Base-by-base conservation (phyloP, 495 filamentous ascomycete species). In the Xylaria intraflava region DNA sequence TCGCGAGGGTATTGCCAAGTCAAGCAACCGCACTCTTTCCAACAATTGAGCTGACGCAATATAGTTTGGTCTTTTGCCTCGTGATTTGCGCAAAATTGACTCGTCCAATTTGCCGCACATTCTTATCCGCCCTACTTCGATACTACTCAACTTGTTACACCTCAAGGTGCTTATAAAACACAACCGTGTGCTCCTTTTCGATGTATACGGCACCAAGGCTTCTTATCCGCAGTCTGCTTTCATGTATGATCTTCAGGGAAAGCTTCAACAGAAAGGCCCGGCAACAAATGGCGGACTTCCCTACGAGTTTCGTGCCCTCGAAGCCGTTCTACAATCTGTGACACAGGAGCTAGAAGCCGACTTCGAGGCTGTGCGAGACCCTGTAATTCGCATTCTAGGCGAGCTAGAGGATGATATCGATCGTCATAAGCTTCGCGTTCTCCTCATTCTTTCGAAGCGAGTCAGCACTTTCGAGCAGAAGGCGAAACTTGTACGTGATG, bases 101-200 rank as follows among this genome's bases (percentile, higher is more conserved):
- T 95, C 90, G n/a, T 95, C 89, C 46, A 86, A 95, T 56, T 81
- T 98, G n/a, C 93, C 93, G 5, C 89, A 96, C 58, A 97, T 98
- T 45, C 84, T 97, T 48, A 85, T 98, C 51, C 91, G 93, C 44
- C 90, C 90, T 24, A 90, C 86, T 35, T 90, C 93, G 9, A 97
- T 98, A 53, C 77, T 98, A 0, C 87, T 98, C 62, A 97, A 96
- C 61, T 78, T 98, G 16, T 80, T 98, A 11, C 93, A 98, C 65
- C 77, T 98, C 24, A 86, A 92, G 20, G 90, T 94, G 20, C 77
- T 98, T 11, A 96, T 98, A 65, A 96, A 96, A 68, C 80, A 89
- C 31, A 87, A 98, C 60, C 86, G 90, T 6, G 93, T 98, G 5
- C 83, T 98, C 11, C 80, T 97, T 12, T 96, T 98, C 60, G 93